Conservation (phyloP, 2,329 filamentous ascomycete species). For the Cordyceps militaris region DNA sequence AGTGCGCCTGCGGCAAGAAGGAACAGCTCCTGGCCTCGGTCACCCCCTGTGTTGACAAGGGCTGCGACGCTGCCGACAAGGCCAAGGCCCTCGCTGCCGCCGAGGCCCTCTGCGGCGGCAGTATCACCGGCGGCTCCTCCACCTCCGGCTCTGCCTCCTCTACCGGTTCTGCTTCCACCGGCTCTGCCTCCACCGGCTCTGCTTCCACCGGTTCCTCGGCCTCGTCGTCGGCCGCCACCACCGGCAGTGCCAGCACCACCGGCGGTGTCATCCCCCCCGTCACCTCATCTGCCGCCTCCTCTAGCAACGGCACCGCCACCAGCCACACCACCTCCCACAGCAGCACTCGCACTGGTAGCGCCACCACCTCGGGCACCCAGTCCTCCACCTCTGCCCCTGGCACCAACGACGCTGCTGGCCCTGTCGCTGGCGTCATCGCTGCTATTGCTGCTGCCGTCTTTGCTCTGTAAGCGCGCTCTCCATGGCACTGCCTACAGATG, state of each 20-base stretch:
- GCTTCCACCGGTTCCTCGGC: slow-evolving; percentile 4
- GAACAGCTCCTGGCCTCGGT: slow-evolving; percentile 23
- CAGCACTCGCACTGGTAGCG: background rate
- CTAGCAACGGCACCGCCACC: slow-evolving; percentile 17
- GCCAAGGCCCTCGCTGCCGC: slow-evolving; percentile 24
- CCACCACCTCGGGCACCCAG: background rate
- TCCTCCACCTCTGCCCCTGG: background rate
- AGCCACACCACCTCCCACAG: slow-evolving; percentile 20
- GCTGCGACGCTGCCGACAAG: slow-evolving; percentile 28
- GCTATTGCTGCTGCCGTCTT: slow-evolving; percentile 25
- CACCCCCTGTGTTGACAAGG: slow-evolving; percentile 26
- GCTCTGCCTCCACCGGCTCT: background rate
- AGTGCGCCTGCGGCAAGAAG: slow-evolving; percentile 34
- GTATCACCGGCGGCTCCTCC: slow-evolving; percentile 3
- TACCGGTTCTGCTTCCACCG: background rate
- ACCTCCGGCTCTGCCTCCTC: slow-evolving; percentile 2
- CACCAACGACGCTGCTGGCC: slow-evolving; percentile 15
- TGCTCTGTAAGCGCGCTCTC: slow-evolving; percentile 27
- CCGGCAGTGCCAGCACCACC: background rate
- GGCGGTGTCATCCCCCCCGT: slow-evolving; percentile 1
- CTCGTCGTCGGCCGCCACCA: slow-evolving; percentile 11
- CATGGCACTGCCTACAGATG: too few relatives aligned
- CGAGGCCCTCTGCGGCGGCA: slow-evolving; percentile 21
- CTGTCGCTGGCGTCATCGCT: slow-evolving; percentile 23
- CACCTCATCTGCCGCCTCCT: slow-evolving; percentile 1